phyloP scores from a whole-genome alignment of 2,329 filamentous ascomycete genomes.

The Colletotrichum sp. region DNA sequence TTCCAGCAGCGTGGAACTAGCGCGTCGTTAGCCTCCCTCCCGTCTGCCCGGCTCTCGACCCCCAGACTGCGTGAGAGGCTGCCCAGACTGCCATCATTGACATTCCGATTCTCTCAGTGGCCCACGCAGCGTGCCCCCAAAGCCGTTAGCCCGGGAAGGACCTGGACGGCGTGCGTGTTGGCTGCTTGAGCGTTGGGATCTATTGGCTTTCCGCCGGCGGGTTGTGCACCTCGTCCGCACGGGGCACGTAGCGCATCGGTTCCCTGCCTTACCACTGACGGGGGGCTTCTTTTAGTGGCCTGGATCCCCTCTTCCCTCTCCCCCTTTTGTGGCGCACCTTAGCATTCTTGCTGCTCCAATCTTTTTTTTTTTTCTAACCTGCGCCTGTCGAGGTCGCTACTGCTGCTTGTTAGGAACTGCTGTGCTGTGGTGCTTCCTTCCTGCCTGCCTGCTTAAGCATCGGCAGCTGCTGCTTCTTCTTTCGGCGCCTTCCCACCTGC shows the following conservation, averaged over 20 bases:
- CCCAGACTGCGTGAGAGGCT: background rate
- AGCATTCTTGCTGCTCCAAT: background rate
- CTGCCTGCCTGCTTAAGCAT: background rate
- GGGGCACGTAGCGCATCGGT: background rate
- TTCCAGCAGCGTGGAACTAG: slow-evolving; percentile 15
- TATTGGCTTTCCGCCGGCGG: background rate
- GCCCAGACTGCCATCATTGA: background rate
- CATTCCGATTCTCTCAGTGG: background rate
- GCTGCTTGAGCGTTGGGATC: background rate
- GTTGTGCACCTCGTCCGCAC: background rate
- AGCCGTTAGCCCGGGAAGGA: slow-evolving; percentile 1
- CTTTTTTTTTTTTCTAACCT: too few species aligned
- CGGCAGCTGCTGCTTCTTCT: background rate
- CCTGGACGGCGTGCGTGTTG: background rate
- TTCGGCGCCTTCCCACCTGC: background rate
- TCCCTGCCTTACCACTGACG: background rate
- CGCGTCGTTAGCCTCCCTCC: background rate
- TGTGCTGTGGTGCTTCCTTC: background rate
- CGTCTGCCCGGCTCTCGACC: background rate
- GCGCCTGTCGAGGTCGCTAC: background rate
- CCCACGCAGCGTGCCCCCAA: background rate
- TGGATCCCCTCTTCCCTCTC: background rate
- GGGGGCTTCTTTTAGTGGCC: background rate
- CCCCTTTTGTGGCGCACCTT: background rate
- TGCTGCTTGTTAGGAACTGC: background rate